Percentiles rank a stretch among this genome's conserved stretches.
Evolutionary conservation across 176 grass and related monocot species (phyloP).

Genomic region (Cenchrus purpureus): DNA sequence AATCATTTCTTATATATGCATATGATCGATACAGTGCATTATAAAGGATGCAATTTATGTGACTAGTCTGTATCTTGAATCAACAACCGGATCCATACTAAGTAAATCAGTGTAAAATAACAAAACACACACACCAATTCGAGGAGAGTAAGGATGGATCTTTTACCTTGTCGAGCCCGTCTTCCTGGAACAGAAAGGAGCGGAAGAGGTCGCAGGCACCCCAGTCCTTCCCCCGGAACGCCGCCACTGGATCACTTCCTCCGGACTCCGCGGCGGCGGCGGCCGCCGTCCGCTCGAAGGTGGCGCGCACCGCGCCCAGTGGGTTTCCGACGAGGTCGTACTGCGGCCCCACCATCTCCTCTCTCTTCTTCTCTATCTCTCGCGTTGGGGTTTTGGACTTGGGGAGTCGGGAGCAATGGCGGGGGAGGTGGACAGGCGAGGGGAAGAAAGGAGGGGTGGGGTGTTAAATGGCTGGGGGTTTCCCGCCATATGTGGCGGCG

Average conservation of each 20-base stretch:
- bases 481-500: conserved; percentile 52
- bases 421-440: background rate
- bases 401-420: conserved; percentile 25
- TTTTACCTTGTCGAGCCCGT: conserved; percentile 65
- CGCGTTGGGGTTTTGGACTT: background rate
- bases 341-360: conserved; percentile 69
- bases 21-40: background rate
- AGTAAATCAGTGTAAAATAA: background rate
- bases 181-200: conserved; percentile 81
- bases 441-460: background rate
- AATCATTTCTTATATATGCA: background rate
- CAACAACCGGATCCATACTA: background rate
- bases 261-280: conserved; percentile 42
- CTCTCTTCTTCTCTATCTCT: conserved; percentile 29
- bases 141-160: background rate
- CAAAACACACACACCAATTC: background rate
- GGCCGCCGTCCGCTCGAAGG: conserved; percentile 75
- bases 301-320: conserved; percentile 75
- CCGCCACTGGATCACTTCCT: conserved; percentile 58
- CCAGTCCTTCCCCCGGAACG: conserved; percentile 87
- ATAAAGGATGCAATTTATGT: background rate
- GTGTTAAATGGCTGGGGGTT: conserved; percentile 34
- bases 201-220: conserved; percentile 77
- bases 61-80: background rate
- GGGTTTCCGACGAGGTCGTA: conserved; percentile 90